These are phyloP conservation scores for Lenwebbia sp. DNA, from an alignment of 345 rosid species.

Conservation along the genomic window DNA sequence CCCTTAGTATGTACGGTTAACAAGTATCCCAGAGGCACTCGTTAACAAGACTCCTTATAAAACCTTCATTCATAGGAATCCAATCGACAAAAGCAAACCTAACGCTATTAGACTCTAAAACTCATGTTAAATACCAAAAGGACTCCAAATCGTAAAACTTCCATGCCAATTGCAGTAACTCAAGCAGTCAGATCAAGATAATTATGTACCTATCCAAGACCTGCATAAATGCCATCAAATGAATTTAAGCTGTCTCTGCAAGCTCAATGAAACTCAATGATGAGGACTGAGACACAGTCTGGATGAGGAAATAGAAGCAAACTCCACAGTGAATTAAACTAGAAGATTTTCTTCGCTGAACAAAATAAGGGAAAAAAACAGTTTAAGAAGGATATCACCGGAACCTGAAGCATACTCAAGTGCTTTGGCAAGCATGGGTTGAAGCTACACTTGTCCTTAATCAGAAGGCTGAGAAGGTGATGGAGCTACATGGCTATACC, in stretches of 20 bases:
- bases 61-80: neutral
- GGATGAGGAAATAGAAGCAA: neutral
- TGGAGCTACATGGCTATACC: neutral
- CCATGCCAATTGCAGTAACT: neutral
- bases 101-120: neutral
- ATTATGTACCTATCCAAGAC: neutral
- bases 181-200: neutral
- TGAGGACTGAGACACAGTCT: neutral
- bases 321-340: neutral
- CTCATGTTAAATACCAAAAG: neutral
- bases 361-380: neutral
- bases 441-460: neutral
- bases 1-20: neutral
- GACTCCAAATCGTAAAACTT: neutral
- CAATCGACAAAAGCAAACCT: neutral
- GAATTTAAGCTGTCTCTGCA: neutral
- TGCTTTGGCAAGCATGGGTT: neutral
- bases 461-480: neutral
- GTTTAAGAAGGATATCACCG: neutral
- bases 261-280: neutral
- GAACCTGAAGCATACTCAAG: neutral
- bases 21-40: neutral
- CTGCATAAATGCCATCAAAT: neutral
- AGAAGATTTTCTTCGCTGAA: neutral
- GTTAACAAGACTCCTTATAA: neutral